Conservation (phyloP, 2,329 filamentous ascomycete genomes). For the Elsinoe arachidis region DNA sequence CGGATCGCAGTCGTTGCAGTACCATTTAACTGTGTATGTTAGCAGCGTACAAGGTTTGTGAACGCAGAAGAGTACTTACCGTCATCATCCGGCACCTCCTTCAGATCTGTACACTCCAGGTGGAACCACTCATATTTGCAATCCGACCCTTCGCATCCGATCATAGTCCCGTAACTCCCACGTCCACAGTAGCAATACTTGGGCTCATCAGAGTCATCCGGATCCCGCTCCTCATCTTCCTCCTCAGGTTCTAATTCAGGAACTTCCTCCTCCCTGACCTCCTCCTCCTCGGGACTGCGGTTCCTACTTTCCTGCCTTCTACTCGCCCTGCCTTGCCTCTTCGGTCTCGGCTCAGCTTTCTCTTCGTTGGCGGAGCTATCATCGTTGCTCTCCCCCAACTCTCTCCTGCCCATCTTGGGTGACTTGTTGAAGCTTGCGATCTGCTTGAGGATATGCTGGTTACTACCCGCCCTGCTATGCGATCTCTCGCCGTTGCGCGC, state of each 20-base stretch:
- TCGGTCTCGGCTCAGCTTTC: slow-evolving; percentile 3
- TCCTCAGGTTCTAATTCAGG: slow-evolving; percentile 28
- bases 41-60: not conserved
- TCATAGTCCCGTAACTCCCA: slow-evolving; percentile 59
- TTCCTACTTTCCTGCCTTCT: slow-evolving; percentile 10
- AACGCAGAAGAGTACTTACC: slow-evolving; percentile 21
- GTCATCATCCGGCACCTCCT: slow-evolving; percentile 49
- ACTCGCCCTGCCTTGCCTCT: slow-evolving; percentile 1
- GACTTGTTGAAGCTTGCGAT: slow-evolving; percentile 31
- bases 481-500: not conserved
- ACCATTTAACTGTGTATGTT: slow-evolving; percentile 20
- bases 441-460: slow-evolving; percentile 31
- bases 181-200: slow-evolving; percentile 59
- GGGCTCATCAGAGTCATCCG: slow-evolving; percentile 47
- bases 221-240: slow-evolving; percentile 42
- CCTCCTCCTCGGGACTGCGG: not conserved
- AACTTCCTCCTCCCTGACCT: not conserved
- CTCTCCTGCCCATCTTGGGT: slow-evolving; percentile 26
- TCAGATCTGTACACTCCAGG: slow-evolving; percentile 54
- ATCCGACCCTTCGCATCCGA: slow-evolving; percentile 57
- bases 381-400: slow-evolving; percentile 1
- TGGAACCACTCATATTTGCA: slow-evolving; percentile 62
- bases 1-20: slow-evolving; percentile 19
- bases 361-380: slow-evolving; percentile 4
- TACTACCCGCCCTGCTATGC: slow-evolving; percentile 24